Percentiles rank a stretch among this genome's conserved stretches.
Evolutionary conservation across 2,329 filamentous ascomycete genomes (phyloP).

Genomic region (Fusarium devonianum): DNA sequence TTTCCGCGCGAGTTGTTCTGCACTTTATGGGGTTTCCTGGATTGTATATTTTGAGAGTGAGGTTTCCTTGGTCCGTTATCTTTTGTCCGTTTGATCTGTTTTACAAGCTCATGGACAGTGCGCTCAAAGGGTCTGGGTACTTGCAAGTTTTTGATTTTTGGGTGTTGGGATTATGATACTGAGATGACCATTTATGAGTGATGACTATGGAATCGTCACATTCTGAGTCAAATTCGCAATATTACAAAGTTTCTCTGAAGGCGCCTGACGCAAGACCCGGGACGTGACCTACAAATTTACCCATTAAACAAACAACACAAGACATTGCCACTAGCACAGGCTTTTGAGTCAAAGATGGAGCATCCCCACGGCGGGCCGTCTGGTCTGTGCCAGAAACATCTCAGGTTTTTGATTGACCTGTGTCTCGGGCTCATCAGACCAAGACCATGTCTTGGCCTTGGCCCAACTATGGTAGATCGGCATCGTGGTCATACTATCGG

Average conservation of each 20-base stretch:
- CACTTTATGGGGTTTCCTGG: constrained; percentile 21
- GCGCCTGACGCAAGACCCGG: not conserved
- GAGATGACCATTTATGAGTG: constrained; percentile 45
- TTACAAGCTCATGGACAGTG: constrained; percentile 5
- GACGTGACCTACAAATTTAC: not conserved
- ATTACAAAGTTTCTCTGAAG: constrained; percentile 14
- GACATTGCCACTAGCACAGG: constrained; percentile 5
- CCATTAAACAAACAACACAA: not conserved
- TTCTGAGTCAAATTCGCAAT: constrained; percentile 42
- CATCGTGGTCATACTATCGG: too few relatives aligned
- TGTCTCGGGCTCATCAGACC: constrained; percentile 22
- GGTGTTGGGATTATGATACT: constrained; percentile 45
- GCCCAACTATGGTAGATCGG: constrained; percentile 13
- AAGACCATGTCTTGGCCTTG: constrained; percentile 9
- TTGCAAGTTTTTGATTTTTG: constrained; percentile 21
- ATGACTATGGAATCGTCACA: constrained; percentile 42
- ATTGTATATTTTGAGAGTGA: constrained; percentile 24
- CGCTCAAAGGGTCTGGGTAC: constrained; percentile 7
- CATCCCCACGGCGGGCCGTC: constrained; percentile 6
- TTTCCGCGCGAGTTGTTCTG: constrained; percentile 14
- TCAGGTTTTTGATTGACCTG: not conserved
- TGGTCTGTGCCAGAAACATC: constrained; percentile 1
- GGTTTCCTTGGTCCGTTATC: constrained; percentile 19
- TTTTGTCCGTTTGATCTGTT: constrained; percentile 17
- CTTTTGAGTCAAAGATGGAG: not conserved